Percentiles rank a stretch among this genome's conserved stretches.
These are phyloP conservation scores for Geotrichum phurueaensis DNA, from an alignment of 1,139 yeast species.

Conservation along the genomic window DNA sequence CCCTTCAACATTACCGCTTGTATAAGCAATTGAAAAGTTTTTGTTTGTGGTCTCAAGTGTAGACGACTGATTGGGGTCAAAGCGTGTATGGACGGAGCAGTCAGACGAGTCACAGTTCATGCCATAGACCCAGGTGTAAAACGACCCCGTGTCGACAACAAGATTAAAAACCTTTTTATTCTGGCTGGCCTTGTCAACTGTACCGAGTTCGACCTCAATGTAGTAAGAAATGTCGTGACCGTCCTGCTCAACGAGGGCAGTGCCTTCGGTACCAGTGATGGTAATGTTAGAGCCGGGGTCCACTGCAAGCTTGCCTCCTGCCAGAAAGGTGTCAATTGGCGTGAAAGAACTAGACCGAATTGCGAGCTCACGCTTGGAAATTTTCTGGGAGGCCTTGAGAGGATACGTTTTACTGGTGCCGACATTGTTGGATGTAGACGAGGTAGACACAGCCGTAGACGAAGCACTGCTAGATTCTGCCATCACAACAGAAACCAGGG, in stretches of 20 bases:
- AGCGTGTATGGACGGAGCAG: slow-evolving; percentile 39
- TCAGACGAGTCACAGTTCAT: slow-evolving; percentile 44
- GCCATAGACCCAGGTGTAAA: slow-evolving; percentile 59
- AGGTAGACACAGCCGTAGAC: neutral
- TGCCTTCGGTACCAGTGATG: slow-evolving; percentile 3
- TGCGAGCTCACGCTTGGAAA: slow-evolving; percentile 1
- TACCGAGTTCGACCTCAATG: slow-evolving; percentile 28
- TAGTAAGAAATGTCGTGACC: slow-evolving; percentile 33
- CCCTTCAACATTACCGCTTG: slow-evolving; percentile 54
- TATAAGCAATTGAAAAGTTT: slow-evolving; percentile 46
- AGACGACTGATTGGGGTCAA: slow-evolving; percentile 27
- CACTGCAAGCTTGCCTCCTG: neutral
- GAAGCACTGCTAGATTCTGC: neutral
- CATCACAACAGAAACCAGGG: neutral
- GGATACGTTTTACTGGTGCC: slow-evolving; percentile 11
- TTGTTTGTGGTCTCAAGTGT: slow-evolving; percentile 26
- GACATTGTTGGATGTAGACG: neutral
- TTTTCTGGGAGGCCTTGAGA: slow-evolving; percentile 6
- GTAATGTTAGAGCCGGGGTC: neutral
- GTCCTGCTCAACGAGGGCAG: slow-evolving; percentile 25
- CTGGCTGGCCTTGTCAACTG: slow-evolving; percentile 10
- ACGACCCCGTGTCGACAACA: slow-evolving; percentile 60
- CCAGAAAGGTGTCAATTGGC: neutral
- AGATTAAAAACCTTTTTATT: slow-evolving; percentile 38
- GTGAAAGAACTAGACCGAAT: neutral